These are phyloP conservation scores for Myxozyma melibiosi DNA, from an alignment of 805 yeast species.

Conservation along the genomic window DNA sequence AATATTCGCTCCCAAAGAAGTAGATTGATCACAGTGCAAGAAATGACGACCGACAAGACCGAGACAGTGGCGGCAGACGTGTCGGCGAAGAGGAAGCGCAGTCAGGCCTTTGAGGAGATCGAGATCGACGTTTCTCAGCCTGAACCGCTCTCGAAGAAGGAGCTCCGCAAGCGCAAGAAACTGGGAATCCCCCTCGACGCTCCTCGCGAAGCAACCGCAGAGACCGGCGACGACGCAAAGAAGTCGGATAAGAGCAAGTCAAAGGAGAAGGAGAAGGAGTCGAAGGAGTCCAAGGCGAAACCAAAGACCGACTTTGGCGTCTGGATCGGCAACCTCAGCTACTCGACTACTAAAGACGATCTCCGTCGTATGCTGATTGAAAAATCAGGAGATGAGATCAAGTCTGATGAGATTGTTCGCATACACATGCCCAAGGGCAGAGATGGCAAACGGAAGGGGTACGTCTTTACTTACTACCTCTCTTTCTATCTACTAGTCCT, in stretches of 20 bases:
- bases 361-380: conserved; percentile 62
- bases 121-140: conserved; percentile 54
- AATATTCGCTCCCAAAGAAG: background rate
- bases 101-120: conserved; percentile 41
- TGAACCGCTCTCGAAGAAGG: conserved; percentile 87
- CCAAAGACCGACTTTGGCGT: conserved; percentile 64
- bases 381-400: conserved; percentile 53
- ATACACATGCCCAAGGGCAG: conserved; percentile 74
- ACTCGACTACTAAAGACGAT: conserved; percentile 78
- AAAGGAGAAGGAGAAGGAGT: conserved; percentile 1
- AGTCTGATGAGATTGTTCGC: conserved; percentile 66
- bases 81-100: conserved; percentile 17
- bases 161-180: conserved; percentile 73
- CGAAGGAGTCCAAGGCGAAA: conserved; percentile 5
- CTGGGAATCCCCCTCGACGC: conserved; percentile 22
- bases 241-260: conserved; percentile 28
- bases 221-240: conserved; percentile 41
- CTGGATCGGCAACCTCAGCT: conserved; percentile 93
- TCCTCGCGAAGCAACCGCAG: conserved; percentile 45
- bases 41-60: background rate
- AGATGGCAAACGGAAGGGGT: conserved; percentile 54
- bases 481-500: background rate
- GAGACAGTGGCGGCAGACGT: background rate
- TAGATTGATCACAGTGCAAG: background rate
- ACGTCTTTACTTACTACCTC: background rate